phyloP scores from a whole-genome alignment of 768 basidiomycete species.

The Pleurotus cornucopiae region DNA sequence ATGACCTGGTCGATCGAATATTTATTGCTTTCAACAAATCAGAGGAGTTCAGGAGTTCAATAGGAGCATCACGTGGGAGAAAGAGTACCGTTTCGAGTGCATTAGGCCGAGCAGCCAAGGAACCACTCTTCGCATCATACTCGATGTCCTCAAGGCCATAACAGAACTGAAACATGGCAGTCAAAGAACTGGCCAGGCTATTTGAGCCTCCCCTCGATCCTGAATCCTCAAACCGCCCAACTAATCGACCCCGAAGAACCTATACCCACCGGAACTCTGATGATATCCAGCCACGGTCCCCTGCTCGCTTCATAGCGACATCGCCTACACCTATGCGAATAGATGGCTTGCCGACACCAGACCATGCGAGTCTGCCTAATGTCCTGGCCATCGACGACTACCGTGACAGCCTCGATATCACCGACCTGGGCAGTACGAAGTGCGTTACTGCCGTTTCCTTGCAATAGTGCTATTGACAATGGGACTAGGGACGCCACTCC shows the following conservation, averaged over 20 bases:
- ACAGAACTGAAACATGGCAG: slow-evolving; percentile 20
- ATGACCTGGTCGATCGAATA: no score
- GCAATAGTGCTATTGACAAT: no score
- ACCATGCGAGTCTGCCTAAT: background rate
- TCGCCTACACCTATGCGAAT: background rate
- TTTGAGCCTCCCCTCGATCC: slow-evolving; percentile 20
- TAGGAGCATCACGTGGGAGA: background rate
- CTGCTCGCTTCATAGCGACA: slow-evolving; percentile 22
- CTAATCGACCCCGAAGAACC: background rate
- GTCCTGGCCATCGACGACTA: background rate
- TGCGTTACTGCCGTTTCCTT: background rate
- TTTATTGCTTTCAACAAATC: no score
- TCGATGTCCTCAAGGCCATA: slow-evolving; percentile 12
- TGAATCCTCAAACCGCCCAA: background rate
- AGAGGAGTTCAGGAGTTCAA: no score
- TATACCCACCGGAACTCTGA: slow-evolving; percentile 1
- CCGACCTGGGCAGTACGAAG: background rate
- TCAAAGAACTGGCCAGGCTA: slow-evolving; percentile 29
- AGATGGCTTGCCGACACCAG: background rate
- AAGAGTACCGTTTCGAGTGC: background rate
- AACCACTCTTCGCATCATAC: background rate
- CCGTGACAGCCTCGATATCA: background rate
- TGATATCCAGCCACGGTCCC: slow-evolving; percentile 8
- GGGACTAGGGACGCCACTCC: background rate
- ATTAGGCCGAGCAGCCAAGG: background rate